Evolutionary conservation across 2,329 filamentous ascomycete species (phyloP).

Genomic region (Calonectria henricotiae): DNA sequence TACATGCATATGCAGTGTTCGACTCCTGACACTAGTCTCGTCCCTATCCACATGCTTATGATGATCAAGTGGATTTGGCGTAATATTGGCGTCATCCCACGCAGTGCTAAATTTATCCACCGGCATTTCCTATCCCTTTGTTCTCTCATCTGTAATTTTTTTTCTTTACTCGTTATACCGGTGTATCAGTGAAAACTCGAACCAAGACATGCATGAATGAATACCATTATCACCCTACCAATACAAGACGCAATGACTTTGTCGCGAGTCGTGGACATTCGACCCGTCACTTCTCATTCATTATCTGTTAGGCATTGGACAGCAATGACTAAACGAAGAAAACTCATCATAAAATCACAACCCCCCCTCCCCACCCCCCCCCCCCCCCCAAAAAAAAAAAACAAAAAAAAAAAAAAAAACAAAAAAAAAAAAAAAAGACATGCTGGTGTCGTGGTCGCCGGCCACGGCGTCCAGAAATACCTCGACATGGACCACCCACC

Average conservation of each 20-base stretch:
- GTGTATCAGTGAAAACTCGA: neutral
- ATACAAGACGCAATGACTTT: constrained; percentile 5
- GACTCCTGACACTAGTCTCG: neutral
- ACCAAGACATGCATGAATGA: constrained; percentile 8
- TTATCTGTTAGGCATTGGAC: neutral
- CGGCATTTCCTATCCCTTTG: neutral
- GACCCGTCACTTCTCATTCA: constrained; percentile 7
- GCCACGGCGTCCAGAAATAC: no score
- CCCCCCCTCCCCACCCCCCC: no score
- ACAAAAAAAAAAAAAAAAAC: no score
- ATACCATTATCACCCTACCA: no score
- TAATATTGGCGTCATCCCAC: neutral
- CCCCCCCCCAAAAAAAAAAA: no score
- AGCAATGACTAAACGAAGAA: neutral
- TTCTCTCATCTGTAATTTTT: neutral
- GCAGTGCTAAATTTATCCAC: neutral
- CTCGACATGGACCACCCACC: no score
- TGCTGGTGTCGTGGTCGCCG: no score
- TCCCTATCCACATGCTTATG: neutral
- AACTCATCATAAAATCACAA: neutral
- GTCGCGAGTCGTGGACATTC: constrained; percentile 1
- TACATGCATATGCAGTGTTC: neutral
- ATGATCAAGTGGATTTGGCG: neutral
- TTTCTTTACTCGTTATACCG: neutral
- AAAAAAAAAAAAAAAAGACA: no score